These are phyloP conservation scores for Pseudogymnoascus verrucosus DNA, from an alignment of 2,329 filamentous ascomycete genomes.

Conservation along the genomic window DNA sequence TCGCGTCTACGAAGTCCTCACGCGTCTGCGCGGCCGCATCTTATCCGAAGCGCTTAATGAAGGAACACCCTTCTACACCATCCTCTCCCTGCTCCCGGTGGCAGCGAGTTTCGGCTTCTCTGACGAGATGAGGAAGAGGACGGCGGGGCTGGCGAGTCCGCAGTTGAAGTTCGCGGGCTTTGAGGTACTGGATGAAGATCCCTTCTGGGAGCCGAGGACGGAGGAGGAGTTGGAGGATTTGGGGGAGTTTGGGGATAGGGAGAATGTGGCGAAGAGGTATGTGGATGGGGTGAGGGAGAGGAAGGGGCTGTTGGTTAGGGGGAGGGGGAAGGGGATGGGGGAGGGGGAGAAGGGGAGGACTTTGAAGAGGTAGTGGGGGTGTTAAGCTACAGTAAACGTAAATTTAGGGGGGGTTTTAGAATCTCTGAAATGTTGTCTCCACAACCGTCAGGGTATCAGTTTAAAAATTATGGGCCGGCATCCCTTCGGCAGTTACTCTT, in stretches of 20 bases:
- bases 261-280: conserved; percentile 94
- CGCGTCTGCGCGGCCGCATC: conserved; percentile 80
- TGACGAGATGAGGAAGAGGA: conserved; percentile 93
- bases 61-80: conserved; percentile 93
- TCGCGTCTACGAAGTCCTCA: conserved; percentile 95
- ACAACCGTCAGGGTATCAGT: not conserved
- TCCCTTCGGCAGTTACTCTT: not conserved
- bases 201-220: conserved; percentile 94
- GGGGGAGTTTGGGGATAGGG: conserved; percentile 83
- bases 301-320: conserved; percentile 83
- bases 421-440: too few species aligned
- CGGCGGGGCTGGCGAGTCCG: conserved; percentile 80
- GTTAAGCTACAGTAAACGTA: not conserved
- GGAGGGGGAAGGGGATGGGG: conserved; percentile 62
- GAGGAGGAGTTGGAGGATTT: conserved; percentile 96
- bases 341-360: conserved; percentile 90
- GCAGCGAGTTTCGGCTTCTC: conserved; percentile 93
- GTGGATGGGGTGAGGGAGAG: conserved; percentile 80
- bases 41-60: conserved; percentile 88
- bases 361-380: conserved; percentile 44
- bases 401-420: not conserved
- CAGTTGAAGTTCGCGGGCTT: conserved; percentile 92
- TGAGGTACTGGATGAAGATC: conserved; percentile 88
- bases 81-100: conserved; percentile 78
- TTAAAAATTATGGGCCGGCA: not conserved